phyloP scores from a whole-genome alignment of 169 alveolate species.

The Cryptosporidium parvum region DNA sequence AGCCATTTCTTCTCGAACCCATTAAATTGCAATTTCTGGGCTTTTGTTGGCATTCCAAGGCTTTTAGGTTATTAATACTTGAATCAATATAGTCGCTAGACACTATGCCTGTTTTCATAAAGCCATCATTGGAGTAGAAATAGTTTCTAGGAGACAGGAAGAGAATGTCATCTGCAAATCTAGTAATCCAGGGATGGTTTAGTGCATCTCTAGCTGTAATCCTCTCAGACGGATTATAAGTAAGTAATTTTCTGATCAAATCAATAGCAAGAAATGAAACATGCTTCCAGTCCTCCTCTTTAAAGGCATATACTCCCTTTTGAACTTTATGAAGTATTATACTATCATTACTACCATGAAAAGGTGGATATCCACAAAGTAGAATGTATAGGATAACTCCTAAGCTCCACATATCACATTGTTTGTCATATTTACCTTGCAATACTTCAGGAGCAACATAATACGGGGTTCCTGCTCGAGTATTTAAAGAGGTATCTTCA shows the following conservation, averaged over 20 bases:
- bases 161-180: conserved; percentile 30
- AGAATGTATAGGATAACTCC: conserved; percentile 78
- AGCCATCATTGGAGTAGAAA: conserved; percentile 38
- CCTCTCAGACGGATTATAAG: conserved; percentile 77
- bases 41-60: not conserved
- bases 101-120: not conserved
- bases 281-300: conserved; percentile 72
- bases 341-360: conserved; percentile 78
- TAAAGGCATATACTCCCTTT: conserved; percentile 74
- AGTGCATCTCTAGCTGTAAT: conserved; percentile 77
- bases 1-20: not conserved
- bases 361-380: conserved; percentile 84
- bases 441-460: conserved; percentile 89
- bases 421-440: conserved; percentile 81
- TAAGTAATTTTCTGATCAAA: conserved; percentile 60
- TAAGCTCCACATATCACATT: conserved; percentile 78
- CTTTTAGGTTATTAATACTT: not conserved
- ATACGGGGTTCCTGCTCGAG: conserved; percentile 82
- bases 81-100: not conserved
- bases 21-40: not conserved
- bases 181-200: conserved; percentile 81
- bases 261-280: conserved; percentile 76
- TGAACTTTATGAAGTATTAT: conserved; percentile 71
- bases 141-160: conserved; percentile 38
- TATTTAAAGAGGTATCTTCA: conserved; percentile 37